A percentile compares a stretch with the other conserved stretches of the same genome.
Evolutionary conservation across 306 rosid species (phyloP).

Genomic region (Gynostemma pentaphyllum): DNA sequence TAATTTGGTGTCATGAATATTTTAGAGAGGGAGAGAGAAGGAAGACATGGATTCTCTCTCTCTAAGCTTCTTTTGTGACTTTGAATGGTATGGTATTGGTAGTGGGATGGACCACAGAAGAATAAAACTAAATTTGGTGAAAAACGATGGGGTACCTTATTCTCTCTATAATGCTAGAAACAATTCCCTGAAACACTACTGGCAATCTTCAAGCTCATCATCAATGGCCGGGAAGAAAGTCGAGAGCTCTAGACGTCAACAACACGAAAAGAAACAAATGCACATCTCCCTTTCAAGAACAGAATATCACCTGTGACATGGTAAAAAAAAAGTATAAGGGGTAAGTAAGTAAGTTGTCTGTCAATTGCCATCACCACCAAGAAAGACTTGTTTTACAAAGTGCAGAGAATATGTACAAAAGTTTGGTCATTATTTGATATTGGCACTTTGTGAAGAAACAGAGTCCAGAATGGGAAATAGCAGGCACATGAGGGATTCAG

Average conservation of each 20-base stretch:
- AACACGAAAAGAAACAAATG: constrained; percentile 5
- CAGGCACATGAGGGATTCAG: constrained; percentile 4
- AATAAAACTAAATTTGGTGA: neutral
- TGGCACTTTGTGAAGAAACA: constrained; percentile 6
- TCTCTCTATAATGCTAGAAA: neutral
- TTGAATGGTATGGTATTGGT: too few relatives aligned
- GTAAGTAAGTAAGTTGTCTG: neutral
- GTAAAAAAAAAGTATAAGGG: neutral
- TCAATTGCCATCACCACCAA: constrained; percentile 7
- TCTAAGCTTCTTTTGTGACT: neutral
- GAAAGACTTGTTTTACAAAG: neutral
- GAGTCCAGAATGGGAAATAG: constrained; percentile 4
- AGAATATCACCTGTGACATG: neutral
- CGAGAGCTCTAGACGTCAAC: neutral
- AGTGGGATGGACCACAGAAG: constrained; percentile 14
- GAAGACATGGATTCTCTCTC: neutral
- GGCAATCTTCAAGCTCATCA: constrained; percentile 6
- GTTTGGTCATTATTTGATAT: constrained; percentile 1
- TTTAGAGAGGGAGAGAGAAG: neutral
- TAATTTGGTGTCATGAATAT: neutral
- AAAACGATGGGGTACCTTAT: constrained; percentile 5
- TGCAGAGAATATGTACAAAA: constrained; percentile 9
- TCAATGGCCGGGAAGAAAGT: neutral
- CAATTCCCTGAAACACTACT: constrained; percentile 5
- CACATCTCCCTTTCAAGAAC: constrained; percentile 8